These are phyloP conservation scores for Saitozyma podzolica DNA, from an alignment of 768 basidiomycete genomes.

Conservation along the genomic window DNA sequence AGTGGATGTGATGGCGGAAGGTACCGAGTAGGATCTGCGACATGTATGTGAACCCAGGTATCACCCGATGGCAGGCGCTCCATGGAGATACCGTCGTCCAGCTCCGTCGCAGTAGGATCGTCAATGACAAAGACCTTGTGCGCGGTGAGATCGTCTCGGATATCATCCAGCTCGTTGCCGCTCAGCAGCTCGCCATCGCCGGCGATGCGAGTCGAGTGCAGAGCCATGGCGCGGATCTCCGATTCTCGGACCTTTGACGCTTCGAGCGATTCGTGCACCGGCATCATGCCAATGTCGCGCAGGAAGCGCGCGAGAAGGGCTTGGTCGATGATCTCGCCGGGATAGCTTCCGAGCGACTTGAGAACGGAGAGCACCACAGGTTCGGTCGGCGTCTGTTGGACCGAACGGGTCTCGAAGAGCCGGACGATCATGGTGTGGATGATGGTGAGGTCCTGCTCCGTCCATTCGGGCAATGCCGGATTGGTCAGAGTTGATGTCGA, in stretches of 20 bases:
- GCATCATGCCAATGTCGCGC: conserved; percentile 69
- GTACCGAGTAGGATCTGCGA: conserved; percentile 85
- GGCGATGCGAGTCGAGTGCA: not conserved
- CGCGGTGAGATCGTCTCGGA: conserved; percentile 36
- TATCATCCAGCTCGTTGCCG: conserved; percentile 36
- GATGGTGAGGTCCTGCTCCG: conserved; percentile 23
- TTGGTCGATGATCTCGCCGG: conserved; percentile 22
- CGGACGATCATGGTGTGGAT: conserved; percentile 44
- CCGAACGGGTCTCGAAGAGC: conserved; percentile 46
- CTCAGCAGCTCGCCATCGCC: conserved; percentile 12
- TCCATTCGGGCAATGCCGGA: conserved; percentile 15
- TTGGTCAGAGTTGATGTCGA: not conserved
- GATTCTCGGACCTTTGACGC: conserved; percentile 3
- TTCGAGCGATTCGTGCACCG: conserved; percentile 48
- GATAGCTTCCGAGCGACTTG: conserved; percentile 58
- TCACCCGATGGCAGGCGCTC: conserved; percentile 62
- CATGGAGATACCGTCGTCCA: conserved; percentile 90
- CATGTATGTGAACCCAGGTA: conserved; percentile 83
- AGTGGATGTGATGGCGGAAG: conserved; percentile 71
- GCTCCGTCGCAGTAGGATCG: conserved; percentile 71
- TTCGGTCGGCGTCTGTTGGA: conserved; percentile 68
- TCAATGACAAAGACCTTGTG: conserved; percentile 80
- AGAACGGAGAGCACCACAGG: conserved; percentile 56
- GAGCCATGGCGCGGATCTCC: conserved; percentile 15
- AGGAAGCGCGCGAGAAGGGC: conserved; percentile 58